Evolutionary conservation across 306 rosid species (phyloP), one percentile per base, ranked within the genome.

Genomic region (Lotus japonicus): DNA sequence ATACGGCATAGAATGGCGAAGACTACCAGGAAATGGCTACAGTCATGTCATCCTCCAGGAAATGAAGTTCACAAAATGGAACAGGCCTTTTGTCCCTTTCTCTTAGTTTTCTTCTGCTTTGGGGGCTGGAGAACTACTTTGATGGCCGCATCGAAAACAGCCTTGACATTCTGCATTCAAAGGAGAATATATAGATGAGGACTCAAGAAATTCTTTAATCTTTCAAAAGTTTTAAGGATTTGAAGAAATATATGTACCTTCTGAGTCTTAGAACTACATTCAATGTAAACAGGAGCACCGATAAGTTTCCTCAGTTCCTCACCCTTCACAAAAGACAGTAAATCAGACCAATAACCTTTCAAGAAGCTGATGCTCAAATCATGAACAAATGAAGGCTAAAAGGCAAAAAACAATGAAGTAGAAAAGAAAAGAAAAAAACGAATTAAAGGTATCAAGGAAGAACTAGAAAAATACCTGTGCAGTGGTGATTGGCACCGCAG

Each of bases 41-140:
- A 43, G 75, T 86, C 86, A 82, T 65, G 73, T 70, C 85, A 71
- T 68, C 81, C 66, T 66, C 77, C 73, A 23, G 56, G 13, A 69
- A 39, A 72, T 59, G 31, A 56, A 49, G 50, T 75, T 94, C 89
- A 94, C 84, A 94, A 68, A 68, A 94, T 86, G 63, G 95, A 84
- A 75, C 98, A 90, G 68, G 83, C 84, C 75, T 71, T 90, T 35
- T 90, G 90, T n/a, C 91, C 82, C 85, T 80, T 94, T 65, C 89
- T 82, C 87, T 85, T 88, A 84, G 80, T 85, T 72, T 77, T 88
- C 86, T 86, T 90, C 80, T 82, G 94, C 82, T 85, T 90, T 21
- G 98, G 92, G 1, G 98, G 98, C 81, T 85, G 98, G 72, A 94
- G 95, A 80, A 94, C 98, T 80, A 88, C 90, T 80, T 94, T 88